Conservation (phyloP, 805 yeast species). For the Sungouiella thailandica region DNA sequence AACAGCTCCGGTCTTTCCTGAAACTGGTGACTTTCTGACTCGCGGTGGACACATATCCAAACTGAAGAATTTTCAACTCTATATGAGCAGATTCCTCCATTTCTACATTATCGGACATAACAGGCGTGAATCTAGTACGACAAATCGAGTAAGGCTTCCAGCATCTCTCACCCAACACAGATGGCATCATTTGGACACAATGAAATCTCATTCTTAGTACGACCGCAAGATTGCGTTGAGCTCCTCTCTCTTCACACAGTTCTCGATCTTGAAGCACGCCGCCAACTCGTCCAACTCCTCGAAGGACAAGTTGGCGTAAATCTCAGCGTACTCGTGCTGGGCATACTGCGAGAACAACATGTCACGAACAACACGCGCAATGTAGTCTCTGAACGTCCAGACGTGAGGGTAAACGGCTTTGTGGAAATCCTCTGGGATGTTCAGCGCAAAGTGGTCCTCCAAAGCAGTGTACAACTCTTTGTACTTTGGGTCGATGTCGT, state of each 20-base stretch:
- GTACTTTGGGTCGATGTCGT: conserved; percentile 37
- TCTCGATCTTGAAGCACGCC: conserved; percentile 47
- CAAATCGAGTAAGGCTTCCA: too few relatives aligned
- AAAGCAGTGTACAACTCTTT: conserved; percentile 33
- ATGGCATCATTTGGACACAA: too few relatives aligned
- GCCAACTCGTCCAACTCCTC: conserved; percentile 49
- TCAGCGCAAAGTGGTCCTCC: conserved; percentile 31
- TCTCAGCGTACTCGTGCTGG: conserved; percentile 43
- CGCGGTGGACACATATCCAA: too few relatives aligned
- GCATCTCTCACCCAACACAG: too few relatives aligned
- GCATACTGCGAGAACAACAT: conserved; percentile 40
- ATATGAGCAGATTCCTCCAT: too few relatives aligned
- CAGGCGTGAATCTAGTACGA: too few relatives aligned
- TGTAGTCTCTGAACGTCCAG: conserved; percentile 35
- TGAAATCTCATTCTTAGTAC: conserved; percentile 16
- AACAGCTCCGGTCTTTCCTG: too few relatives aligned
- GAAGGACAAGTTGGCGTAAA: conserved; percentile 34
- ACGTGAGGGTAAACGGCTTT: conserved; percentile 36
- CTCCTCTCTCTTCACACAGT: conserved; percentile 36
- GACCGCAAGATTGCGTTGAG: conserved; percentile 31
- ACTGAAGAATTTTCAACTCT: too few relatives aligned
- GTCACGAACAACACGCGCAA: conserved; percentile 38
- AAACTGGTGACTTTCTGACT: too few relatives aligned
- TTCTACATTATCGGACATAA: too few relatives aligned
- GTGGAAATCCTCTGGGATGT: conserved; percentile 38